Conservation (phyloP, 1,284 basidiomycete genomes). For the Leccinum griseonigrum region DNA sequence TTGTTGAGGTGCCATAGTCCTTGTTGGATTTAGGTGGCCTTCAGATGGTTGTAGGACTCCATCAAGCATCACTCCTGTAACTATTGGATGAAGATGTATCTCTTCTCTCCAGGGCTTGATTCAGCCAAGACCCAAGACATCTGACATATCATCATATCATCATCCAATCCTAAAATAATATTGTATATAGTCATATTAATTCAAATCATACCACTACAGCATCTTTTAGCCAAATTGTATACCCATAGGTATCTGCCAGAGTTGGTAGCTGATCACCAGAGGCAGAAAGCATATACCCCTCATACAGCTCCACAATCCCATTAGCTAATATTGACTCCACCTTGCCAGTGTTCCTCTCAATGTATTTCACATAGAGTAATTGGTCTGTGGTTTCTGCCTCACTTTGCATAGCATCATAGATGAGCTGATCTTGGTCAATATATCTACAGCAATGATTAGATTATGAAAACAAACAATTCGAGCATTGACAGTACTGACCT, state of each 20-base stretch:
- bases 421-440: conserved; percentile 68
- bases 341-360: conserved; percentile 38
- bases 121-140: not conserved
- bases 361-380: conserved; percentile 53
- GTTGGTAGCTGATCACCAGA: conserved; percentile 5
- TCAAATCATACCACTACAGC: not conserved
- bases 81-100: too few relatives aligned
- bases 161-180: not conserved
- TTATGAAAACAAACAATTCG: not conserved
- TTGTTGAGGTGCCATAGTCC: too few relatives aligned
- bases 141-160: not conserved
- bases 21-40: too few relatives aligned
- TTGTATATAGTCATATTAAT: not conserved
- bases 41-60: too few relatives aligned
- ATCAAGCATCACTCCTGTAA: too few relatives aligned
- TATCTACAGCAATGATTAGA: conserved; percentile 44
- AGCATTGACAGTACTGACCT: conserved; percentile 54
- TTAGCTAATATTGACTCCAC: conserved; percentile 13
- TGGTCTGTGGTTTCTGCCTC: conserved; percentile 52
- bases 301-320: conserved; percentile 21
- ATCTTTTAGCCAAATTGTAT: conserved; percentile 25
- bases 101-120: not conserved
- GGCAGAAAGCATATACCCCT: conserved; percentile 21
- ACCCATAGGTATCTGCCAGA: conserved; percentile 17
- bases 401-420: conserved; percentile 53